Conservation (phyloP, 2,329 filamentous ascomycete species). For the Botrytis sinoallii region DNA sequence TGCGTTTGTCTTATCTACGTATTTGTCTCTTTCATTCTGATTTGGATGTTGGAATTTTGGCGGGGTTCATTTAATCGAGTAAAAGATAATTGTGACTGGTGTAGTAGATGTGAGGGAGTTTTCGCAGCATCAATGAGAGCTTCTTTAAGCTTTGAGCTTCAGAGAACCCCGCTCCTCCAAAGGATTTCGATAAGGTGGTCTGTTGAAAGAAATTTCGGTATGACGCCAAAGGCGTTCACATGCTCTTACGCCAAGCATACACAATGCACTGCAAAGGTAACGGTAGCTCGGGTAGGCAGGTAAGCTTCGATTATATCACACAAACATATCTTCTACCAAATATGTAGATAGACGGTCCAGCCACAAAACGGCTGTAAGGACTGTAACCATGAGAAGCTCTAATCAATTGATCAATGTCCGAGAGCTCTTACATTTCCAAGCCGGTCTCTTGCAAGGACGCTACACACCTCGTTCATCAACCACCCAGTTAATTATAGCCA, state of each 20-base stretch:
- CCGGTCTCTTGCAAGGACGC: neutral
- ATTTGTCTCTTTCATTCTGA: neutral
- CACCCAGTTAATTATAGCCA: neutral
- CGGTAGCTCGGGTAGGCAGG: no score
- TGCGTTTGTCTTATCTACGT: neutral
- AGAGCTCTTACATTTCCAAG: neutral
- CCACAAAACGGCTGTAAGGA: neutral
- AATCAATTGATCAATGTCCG: neutral
- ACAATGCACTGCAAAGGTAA: neutral
- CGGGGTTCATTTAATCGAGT: neutral
- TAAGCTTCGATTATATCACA: slow-evolving; percentile 1
- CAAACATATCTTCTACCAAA: neutral
- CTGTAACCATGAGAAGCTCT: neutral
- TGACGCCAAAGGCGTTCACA: neutral
- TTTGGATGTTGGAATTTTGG: neutral
- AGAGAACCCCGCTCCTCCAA: neutral
- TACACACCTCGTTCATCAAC: neutral
- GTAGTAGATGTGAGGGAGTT: neutral
- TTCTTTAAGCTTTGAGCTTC: neutral
- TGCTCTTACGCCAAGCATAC: neutral
- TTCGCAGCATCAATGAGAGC: neutral
- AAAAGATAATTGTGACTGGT: no score
- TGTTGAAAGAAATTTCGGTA: neutral
- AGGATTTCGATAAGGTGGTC: neutral
- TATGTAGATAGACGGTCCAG: neutral